Evolutionary conservation across 345 rosid species (phyloP), one percentile per base, ranked within the genome.

Genomic region (Sonneratia caseolaris): DNA sequence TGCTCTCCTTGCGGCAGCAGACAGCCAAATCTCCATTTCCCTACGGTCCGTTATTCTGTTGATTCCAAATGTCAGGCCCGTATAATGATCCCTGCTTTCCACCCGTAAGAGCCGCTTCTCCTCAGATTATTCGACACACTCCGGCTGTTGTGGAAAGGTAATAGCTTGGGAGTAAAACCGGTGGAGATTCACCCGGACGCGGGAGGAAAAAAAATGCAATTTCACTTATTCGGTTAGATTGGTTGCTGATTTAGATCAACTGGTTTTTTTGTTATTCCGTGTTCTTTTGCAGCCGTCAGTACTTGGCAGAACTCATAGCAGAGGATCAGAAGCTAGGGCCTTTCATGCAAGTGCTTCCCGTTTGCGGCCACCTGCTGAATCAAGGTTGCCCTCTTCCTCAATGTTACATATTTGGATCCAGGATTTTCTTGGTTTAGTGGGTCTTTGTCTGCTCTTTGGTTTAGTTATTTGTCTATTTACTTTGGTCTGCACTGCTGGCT

Each of bases 291-390:
- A 74, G 84, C 77, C 84, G 96, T 83, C 99, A 86, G 76, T 90
- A 90, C 88, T 80, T 95, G 81, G 66, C 97, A 73, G 97, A 92
- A 80, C 82, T 95, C 79, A 70, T 92, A 70, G 93, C 92, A n/a
- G 99, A 95, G 83, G 96, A 88, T 84, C 96, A 90, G 71, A 95
- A 95, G 97, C 88, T 95, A 76, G 93, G 93, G 72, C 99, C 99
- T 77, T 95, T 95, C 86, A 81, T 86, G 83, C 97, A 89, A 79
- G 90, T 95, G 72, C 92, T 95, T 66, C 99, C 97, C 55, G 85
- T 85, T 73, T 92, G 99, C 76, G 86, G 91, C 89, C 88, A 97
- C 40, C 89, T 95, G 74, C 73, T 95, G 74, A 89, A 89, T 84
- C 99, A 95, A 90, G 99, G 99, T 92, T 79, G 55, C 42, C 62